Evolutionary conservation across 345 rosid genomes (phyloP), one percentile per base, ranked within the genome.

Genomic region (Toxicodendron radicans): DNA sequence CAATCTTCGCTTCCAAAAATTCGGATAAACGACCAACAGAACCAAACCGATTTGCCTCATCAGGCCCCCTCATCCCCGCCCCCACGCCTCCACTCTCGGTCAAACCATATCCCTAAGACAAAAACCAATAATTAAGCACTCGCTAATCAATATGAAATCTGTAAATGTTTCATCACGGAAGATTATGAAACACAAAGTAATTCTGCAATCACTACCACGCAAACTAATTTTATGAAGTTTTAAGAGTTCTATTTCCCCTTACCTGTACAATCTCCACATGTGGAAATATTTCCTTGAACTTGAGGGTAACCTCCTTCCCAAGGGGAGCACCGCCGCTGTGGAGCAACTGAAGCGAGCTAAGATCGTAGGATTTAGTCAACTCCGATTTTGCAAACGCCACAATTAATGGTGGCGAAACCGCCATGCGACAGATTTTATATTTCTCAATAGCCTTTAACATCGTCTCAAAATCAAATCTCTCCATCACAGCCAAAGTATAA

Each of bases 241-340:
- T 35, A 35, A 6, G 0, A 3, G 38, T 35, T 35, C 10, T 10
- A 57, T 57, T 11, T 10, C 11, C 30, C 13, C 23, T 57, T 76
- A 91, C 95, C 93, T 92, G 96, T 4, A 67, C 9, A 68, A 95
- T 84, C 24, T 83, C 87, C 2, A 91, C 87, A 18, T 84, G 49
- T 20, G 99, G 97, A 70, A 92, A 91, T 73, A 91, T 95, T 72
- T 83, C 72, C 62, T 65, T 86, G 79, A 94, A 92, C 76, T 77
- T 86, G 80, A 80, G 85, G n/a, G 88, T 83, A 9, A 86, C 80
- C 72, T 92, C 97, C 87, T 86, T 90, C 4, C 95, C 91, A 0
- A 95, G 82, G 14, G 99, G 94, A 8, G 99, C 97, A 1, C 97
- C 99, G 13, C 97, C 97, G 70, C 90, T 72, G 1, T 87, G 91